Conservation (phyloP, 148 eudicot species). For the Silene uniflora region DNA sequence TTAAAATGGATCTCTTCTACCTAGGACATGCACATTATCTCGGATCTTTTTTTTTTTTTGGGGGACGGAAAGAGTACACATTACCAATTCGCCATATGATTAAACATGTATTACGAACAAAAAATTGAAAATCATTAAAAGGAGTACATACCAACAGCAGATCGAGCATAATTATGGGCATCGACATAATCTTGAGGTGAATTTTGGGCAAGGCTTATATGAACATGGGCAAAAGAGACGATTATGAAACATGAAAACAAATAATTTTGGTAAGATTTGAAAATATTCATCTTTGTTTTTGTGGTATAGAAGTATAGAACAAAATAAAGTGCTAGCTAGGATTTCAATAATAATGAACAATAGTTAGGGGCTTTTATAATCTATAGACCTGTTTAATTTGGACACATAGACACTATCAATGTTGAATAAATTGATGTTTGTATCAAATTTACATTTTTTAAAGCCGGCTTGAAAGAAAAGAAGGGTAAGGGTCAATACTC, state of each 20-base stretch:
- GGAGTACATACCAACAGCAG: slow-evolving; percentile 23
- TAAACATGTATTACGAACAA: too few relatives aligned
- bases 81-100: too few relatives aligned
- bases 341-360: background rate
- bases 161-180: slow-evolving; percentile 37
- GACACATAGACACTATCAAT: background rate
- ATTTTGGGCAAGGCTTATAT: slow-evolving; percentile 33
- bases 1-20: too few relatives aligned
- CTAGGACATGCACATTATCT: too few relatives aligned
- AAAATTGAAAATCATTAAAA: too few relatives aligned
- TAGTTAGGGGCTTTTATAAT: background rate
- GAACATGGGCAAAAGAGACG: background rate
- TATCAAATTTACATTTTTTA: too few relatives aligned
- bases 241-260: background rate
- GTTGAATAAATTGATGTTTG: too few relatives aligned
- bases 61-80: too few relatives aligned
- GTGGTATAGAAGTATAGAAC: background rate
- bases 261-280: background rate
- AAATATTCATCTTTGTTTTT: background rate
- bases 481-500: too few relatives aligned
- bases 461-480: too few relatives aligned
- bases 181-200: slow-evolving; percentile 31
- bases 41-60: too few relatives aligned
- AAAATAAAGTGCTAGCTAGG: background rate
- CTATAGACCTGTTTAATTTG: background rate